Evolutionary conservation across 2,329 filamentous ascomycete species (phyloP), one percentile per base, ranked within the genome.

Genomic region (Fonsecaea pedrosoi): DNA sequence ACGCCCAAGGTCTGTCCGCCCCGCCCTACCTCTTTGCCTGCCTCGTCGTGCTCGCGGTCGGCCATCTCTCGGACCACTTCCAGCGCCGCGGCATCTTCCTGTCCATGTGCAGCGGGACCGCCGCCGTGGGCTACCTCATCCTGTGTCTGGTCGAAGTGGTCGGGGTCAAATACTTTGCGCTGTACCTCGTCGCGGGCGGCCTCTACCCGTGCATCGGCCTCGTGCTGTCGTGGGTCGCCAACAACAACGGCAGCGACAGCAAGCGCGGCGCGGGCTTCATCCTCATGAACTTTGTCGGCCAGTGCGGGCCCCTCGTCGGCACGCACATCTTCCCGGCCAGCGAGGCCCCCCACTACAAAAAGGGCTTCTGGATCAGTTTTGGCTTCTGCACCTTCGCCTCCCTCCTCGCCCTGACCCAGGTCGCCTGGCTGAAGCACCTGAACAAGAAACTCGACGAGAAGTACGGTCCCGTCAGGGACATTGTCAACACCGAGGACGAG

Each of bases 1-100:
- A 65, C 42, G 62, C 91, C 0, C 92, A 96, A 82, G 91, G 88
- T 6, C 87, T 96, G 66, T 87, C 89, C 38, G 92, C 91, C 0
- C 92, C 92, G 0, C 92, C 92, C 0, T 95, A 93, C 77, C 84
- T 96, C 9, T 77, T 89, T 70, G 86, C 92, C 60, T 96, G 96
- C 76, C 64, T 87, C 60, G 75, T 85, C n/a, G 89, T 87, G 32
- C 85, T 96, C 13, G 72, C 87, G 21, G 93, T 92, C 0, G 88
- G 92, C 1, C 86, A 86, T 75, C 76, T 89, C 57, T 94, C 92
- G 1, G 92, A 96, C 77, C 84, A 61, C 45, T 76, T 82, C 18
- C 85, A 83, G 69, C 88, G 90, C 74, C 87, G 90, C 54, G 88
- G 88, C 60, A 91, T 96, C 38, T 61, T 65, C 15, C 72, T 92